Percentiles rank a stretch among this genome's conserved stretches.
These are phyloP conservation scores for Sporothrix humicola DNA, from an alignment of 2,329 filamentous ascomycete species.

Conservation along the genomic window DNA sequence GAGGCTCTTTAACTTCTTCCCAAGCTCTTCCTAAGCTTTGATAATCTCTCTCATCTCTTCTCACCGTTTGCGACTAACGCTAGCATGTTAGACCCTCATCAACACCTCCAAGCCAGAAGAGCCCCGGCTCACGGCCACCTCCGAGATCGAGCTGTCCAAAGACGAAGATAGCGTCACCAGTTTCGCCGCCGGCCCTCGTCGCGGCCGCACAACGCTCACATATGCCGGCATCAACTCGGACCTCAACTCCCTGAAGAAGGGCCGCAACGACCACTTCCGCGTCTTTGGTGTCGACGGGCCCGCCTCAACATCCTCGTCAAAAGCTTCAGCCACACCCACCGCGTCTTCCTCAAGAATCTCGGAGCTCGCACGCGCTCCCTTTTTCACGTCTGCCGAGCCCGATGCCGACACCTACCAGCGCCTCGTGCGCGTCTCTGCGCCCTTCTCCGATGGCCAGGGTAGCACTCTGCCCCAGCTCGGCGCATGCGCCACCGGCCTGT, in stretches of 20 bases:
- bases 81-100: constrained; percentile 65
- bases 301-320: constrained; percentile 27
- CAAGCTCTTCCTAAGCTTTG: too few species aligned
- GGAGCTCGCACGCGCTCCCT: constrained; percentile 58
- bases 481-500: constrained; percentile 78
- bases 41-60: not conserved
- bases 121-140: constrained; percentile 64
- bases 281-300: constrained; percentile 66
- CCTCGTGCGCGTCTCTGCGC: constrained; percentile 58
- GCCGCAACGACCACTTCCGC: constrained; percentile 83
- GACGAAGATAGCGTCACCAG: constrained; percentile 91
- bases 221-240: constrained; percentile 87
- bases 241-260: constrained; percentile 70
- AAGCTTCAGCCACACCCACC: constrained; percentile 42
- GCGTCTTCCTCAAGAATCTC: constrained; percentile 50
- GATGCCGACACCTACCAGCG: constrained; percentile 65
- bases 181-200: constrained; percentile 70
- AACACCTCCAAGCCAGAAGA: constrained; percentile 69
- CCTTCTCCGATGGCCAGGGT: constrained; percentile 53
- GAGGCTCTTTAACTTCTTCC: not conserved
- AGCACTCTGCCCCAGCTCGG: constrained; percentile 64
- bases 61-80: constrained; percentile 1
- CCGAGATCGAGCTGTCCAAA: constrained; percentile 77
- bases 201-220: constrained; percentile 60
- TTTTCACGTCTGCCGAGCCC: constrained; percentile 54